Conservation (phyloP, 1,139 yeast genomes). For the Yamadazyma taylorii region DNA sequence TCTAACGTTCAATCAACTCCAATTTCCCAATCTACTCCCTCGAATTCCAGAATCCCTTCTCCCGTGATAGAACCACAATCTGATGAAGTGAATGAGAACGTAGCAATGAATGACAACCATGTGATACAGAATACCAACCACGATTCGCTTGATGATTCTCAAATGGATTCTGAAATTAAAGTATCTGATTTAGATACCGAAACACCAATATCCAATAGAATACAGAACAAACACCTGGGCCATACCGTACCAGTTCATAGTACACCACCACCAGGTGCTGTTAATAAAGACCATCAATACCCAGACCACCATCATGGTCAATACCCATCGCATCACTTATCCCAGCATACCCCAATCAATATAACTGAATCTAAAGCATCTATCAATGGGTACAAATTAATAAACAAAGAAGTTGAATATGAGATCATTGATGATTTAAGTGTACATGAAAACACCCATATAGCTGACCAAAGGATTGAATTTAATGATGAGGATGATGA, state of each 20-base stretch:
- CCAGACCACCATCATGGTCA: too few species aligned
- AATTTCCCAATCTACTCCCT: slow-evolving; percentile 37
- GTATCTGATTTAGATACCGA: neutral
- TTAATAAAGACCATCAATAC: too few species aligned
- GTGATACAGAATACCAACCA: too few species aligned
- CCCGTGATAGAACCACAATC: slow-evolving; percentile 13
- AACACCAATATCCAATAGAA: neutral
- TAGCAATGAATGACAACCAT: too few species aligned
- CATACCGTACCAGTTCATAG: neutral
- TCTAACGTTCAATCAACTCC: slow-evolving; percentile 23
- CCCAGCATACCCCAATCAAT: slow-evolving; percentile 6
- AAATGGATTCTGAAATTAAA: neutral
- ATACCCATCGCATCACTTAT: neutral
- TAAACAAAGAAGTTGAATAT: slow-evolving; percentile 23
- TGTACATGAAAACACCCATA: slow-evolving; percentile 36
- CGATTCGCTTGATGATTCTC: too few species aligned
- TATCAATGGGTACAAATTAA: slow-evolving; percentile 37
- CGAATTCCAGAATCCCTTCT: slow-evolving; percentile 30
- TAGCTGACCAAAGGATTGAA: slow-evolving; percentile 42
- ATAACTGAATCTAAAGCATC: slow-evolving; percentile 26
- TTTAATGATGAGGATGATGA: slow-evolving; percentile 28
- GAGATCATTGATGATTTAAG: slow-evolving; percentile 19
- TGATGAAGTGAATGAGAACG: too few species aligned
- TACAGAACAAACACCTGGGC: too few species aligned
- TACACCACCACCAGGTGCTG: neutral